These are phyloP conservation scores for Pichia sp. DNA, from an alignment of 1,139 yeast genomes.

Conservation along the genomic window DNA sequence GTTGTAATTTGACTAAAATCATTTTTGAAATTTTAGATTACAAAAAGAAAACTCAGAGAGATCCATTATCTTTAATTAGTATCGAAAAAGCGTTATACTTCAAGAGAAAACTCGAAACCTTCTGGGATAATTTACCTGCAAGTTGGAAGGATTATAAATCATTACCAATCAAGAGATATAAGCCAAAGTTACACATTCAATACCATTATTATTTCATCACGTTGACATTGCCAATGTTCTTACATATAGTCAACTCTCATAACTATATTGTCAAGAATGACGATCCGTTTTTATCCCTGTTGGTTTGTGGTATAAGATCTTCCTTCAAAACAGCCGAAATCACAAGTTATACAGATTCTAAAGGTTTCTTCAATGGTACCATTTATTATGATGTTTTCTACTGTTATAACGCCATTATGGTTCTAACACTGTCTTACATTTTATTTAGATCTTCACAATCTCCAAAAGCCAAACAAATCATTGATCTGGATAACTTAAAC, in stretches of 20 bases:
- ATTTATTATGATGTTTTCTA: constrained; percentile 40
- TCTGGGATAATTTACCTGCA: constrained; percentile 33
- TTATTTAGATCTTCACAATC: constrained; percentile 31
- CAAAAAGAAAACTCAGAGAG: constrained; percentile 34
- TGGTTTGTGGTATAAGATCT: constrained; percentile 38
- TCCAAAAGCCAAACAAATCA: constrained; percentile 21
- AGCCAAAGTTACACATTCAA: constrained; percentile 38
- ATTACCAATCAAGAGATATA: constrained; percentile 35
- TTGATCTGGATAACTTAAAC: constrained; percentile 31
- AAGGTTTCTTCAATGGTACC: constrained; percentile 40
- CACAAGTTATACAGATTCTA: constrained; percentile 32
- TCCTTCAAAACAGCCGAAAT: constrained; percentile 37
- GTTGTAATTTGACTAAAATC: constrained; percentile 35
- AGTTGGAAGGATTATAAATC: constrained; percentile 32
- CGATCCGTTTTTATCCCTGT: constrained; percentile 37
- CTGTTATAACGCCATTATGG: constrained; percentile 40
- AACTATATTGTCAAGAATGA: constrained; percentile 32
- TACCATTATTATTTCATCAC: constrained; percentile 39
- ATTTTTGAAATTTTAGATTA: constrained; percentile 38
- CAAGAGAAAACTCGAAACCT: constrained; percentile 33
- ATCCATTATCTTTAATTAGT: constrained; percentile 37
- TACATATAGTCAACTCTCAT: constrained; percentile 35
- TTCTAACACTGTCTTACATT: constrained; percentile 38
- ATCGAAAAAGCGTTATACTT: constrained; percentile 38
- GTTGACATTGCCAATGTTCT: constrained; percentile 39